Base-by-base conservation (phyloP, 2,329 filamentous ascomycete genomes). In the Botrytis porri region DNA sequence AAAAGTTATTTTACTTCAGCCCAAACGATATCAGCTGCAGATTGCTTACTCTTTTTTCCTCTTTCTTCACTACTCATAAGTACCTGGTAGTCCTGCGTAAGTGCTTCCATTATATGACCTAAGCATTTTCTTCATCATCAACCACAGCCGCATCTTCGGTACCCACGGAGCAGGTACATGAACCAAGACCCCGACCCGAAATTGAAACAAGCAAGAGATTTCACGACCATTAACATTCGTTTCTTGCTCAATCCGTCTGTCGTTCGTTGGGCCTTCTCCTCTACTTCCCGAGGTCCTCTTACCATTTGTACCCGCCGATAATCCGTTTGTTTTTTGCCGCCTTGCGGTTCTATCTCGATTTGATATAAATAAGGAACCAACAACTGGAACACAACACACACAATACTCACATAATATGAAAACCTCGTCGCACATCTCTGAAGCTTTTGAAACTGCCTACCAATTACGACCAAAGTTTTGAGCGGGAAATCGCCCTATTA, bases 81-180 rank as follows among this genome's bases (percentile, higher is more conserved):
- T 14, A 51, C 25, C 25, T 3, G 48, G 48, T 14, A 6, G 48
- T n/a, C 48, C 48, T 7, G 25, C 25, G 48, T 54, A 25, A 35
- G 35, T 61, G 35, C 35, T 18, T 62, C 5, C 14, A 39, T 62
- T 39, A 39, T 39, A 39, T 39, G 14, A 39, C 35, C 32, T 18
- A 39, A n/a, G n/a, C 60, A 18, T 62, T 18, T 5, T 14, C 37
- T 39, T 16, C 37, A 16, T 2, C n/a, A 22, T 43, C 61, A n/a
- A 43, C 37, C 37, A n/a, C 48, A 54, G 61, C 61, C n/a, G 61
- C 61, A 43, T n/a, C 39, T 41, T 63, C 61, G 37, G 61, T 63
- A 29, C 12, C 29, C 61, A 63, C 61, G 37, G 37, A 41, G 37
- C 37, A 41, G 25, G 22, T 43, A 63, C 37, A 39, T 63, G 10